Evolutionary conservation across 305 asterid genomes (phyloP).

Genomic region (Plantago rigida): DNA sequence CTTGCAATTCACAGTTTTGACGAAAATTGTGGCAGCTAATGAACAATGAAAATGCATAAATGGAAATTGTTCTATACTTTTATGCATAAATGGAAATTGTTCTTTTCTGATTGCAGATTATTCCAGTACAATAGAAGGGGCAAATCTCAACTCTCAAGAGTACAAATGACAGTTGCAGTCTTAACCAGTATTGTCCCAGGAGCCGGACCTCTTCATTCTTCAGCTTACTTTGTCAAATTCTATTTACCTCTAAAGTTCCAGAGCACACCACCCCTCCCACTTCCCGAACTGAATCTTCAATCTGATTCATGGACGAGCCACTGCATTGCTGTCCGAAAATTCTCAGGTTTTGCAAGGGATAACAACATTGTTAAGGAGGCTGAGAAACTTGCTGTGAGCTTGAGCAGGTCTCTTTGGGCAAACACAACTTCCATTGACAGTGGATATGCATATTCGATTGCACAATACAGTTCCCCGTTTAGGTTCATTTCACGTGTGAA

Average conservation of each 20-base stretch:
- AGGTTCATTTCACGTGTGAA: slow-evolving; percentile 48
- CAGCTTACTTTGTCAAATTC: slow-evolving; percentile 52
- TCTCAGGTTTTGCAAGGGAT: slow-evolving; percentile 76
- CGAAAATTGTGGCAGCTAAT: too few relatives aligned
- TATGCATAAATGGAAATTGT: neutral
- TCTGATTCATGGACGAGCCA: slow-evolving; percentile 47
- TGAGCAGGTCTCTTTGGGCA: slow-evolving; percentile 61
- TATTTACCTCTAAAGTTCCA: slow-evolving; percentile 57
- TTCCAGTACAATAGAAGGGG: slow-evolving; percentile 75
- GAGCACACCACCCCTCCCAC: slow-evolving; percentile 63
- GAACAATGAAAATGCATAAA: neutral
- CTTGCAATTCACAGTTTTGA: too few relatives aligned
- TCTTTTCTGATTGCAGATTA: slow-evolving; percentile 35
- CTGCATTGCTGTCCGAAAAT: slow-evolving; percentile 65
- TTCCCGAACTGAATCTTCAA: slow-evolving; percentile 58
- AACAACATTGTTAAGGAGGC: slow-evolving; percentile 67
- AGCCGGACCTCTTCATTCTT: slow-evolving; percentile 75
- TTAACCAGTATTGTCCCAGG: slow-evolving; percentile 73
- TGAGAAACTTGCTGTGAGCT: slow-evolving; percentile 58
- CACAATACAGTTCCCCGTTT: slow-evolving; percentile 65
- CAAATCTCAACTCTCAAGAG: slow-evolving; percentile 67
- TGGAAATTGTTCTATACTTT: neutral
- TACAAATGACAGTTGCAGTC: slow-evolving; percentile 62
- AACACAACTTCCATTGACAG: slow-evolving; percentile 42
- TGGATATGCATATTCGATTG: slow-evolving; percentile 64